A percentile compares a stretch with the other conserved stretches of the same genome.
Conservation (phyloP, 2,329 filamentous ascomycete genomes). For the Fusarium secorum region DNA sequence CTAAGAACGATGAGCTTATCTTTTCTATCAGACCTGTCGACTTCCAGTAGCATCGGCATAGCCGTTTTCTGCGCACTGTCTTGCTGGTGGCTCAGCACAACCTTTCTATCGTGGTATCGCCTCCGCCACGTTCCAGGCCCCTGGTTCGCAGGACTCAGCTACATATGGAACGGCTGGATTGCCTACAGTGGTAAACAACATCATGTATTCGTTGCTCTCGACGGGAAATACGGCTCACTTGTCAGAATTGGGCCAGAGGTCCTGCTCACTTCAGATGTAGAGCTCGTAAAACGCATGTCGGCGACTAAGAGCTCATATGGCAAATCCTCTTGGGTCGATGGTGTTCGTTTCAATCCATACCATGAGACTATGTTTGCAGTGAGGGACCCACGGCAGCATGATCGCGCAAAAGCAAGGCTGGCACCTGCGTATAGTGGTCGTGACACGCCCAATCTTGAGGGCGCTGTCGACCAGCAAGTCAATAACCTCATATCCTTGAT, state of each 20-base stretch:
- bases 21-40: fast-evolving
- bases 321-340: neutral
- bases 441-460: neutral
- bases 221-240: neutral
- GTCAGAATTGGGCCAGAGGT: neutral
- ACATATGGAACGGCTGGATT: neutral
- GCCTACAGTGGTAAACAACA: neutral
- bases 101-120: neutral
- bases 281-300: constrained; percentile 1
- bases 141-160: neutral
- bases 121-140: neutral
- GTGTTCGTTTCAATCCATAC: neutral
- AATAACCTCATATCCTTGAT: neutral
- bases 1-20: neutral
- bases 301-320: neutral
- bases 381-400: neutral
- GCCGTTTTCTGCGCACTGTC: fast-evolving
- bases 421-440: neutral
- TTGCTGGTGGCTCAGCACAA: neutral
- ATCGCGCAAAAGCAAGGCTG: neutral
- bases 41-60: fast-evolving
- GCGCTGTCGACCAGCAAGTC: neutral
- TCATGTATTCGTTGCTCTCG: neutral
- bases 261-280: neutral
- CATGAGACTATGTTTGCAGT: neutral